These are phyloP conservation scores for Citrus maxima DNA, from an alignment of 345 rosid genomes.

Conservation along the genomic window DNA sequence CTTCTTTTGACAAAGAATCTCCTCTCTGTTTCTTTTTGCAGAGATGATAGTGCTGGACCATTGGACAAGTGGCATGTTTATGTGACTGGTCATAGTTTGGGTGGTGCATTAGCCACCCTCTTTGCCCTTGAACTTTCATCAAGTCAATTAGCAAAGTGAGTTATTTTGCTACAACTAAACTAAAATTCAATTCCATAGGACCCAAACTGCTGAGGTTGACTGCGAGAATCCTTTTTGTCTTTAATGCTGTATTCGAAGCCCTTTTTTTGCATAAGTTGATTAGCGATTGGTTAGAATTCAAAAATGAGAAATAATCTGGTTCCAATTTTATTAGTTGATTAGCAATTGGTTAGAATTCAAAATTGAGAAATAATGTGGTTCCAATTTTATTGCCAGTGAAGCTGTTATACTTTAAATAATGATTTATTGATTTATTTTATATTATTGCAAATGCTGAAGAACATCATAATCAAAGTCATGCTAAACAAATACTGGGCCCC, in stretches of 20 bases:
- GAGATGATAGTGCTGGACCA: slow-evolving; percentile 52
- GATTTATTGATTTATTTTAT: background rate
- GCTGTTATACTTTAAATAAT: background rate
- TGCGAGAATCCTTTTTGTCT: background rate
- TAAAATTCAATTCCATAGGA: background rate
- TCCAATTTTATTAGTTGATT: background rate
- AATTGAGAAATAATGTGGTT: background rate
- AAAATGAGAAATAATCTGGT: background rate
- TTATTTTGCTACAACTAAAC: background rate
- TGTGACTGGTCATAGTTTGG: slow-evolving; percentile 97
- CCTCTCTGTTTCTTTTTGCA: slow-evolving; percentile 22
- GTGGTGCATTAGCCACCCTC: slow-evolving; percentile 95
- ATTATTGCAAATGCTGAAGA: background rate
- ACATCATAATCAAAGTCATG: background rate
- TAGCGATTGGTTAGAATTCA: background rate
- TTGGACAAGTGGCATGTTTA: slow-evolving; percentile 72
- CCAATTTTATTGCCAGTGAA: background rate
- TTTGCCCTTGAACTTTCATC: slow-evolving; percentile 91
- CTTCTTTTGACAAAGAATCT: slow-evolving; percentile 1
- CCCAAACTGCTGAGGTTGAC: background rate
- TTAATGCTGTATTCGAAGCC: background rate
- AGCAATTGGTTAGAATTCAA: background rate
- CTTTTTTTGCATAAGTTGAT: background rate
- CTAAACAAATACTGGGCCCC: background rate
- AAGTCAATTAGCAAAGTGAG: slow-evolving; percentile 81